These are phyloP conservation scores for Lachnellula hyalina DNA, from an alignment of 2,329 filamentous ascomycete species.

Conservation along the genomic window DNA sequence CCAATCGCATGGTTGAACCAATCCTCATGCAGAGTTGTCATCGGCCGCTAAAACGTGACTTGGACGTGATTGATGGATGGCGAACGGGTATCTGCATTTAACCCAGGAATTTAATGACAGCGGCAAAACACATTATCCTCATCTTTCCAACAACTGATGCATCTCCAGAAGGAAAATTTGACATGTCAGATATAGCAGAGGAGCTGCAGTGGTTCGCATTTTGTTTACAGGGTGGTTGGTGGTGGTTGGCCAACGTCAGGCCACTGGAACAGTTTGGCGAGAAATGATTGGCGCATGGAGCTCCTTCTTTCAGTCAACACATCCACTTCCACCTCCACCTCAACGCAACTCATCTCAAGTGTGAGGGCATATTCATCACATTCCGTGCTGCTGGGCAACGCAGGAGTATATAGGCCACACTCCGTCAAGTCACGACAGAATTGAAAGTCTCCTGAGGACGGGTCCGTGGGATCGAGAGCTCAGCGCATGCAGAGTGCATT, in stretches of 20 bases:
- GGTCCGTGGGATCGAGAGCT: background rate
- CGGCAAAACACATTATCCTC: background rate
- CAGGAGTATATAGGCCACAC: background rate
- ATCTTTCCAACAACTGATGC: background rate
- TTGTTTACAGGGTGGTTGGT: background rate
- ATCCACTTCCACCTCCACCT: background rate
- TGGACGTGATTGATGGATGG: background rate
- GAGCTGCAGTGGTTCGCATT: background rate
- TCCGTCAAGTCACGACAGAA: background rate
- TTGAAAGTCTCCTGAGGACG: background rate
- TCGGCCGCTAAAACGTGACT: conserved; percentile 1
- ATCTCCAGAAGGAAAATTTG: background rate
- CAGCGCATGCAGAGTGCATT: background rate
- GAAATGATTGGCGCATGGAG: background rate
- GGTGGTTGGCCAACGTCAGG: background rate
- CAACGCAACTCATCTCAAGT: background rate
- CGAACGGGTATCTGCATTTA: no score
- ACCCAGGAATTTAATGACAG: background rate
- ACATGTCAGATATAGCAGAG: background rate
- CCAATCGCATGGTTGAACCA: no score
- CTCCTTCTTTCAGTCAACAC: background rate
- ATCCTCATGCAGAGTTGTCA: background rate
- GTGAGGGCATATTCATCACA: no score
- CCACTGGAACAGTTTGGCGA: background rate
- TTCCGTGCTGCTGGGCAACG: background rate